Evolutionary conservation across 2,329 filamentous ascomycete genomes (phyloP).

Genomic region (Exophiala sp.): DNA sequence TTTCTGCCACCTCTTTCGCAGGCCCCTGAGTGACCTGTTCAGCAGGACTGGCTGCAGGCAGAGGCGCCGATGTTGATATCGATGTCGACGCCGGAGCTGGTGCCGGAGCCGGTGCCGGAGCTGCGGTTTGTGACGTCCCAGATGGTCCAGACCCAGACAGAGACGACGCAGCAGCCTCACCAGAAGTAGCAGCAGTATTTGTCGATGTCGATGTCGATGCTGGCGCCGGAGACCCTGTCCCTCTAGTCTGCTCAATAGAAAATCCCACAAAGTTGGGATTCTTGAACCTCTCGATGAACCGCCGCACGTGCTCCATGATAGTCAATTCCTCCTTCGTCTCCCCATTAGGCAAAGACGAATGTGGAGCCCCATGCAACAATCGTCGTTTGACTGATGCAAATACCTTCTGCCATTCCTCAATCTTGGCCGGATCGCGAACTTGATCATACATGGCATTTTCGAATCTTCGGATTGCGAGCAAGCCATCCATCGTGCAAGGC

Average conservation of each 20-base stretch:
- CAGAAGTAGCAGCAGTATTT: not conserved
- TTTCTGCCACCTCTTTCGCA: too few species aligned
- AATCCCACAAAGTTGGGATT: slow-evolving; percentile 27
- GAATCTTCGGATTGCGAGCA: slow-evolving; percentile 22
- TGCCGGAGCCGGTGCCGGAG: too few species aligned
- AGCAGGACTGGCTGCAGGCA: too few species aligned
- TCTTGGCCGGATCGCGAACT: slow-evolving; percentile 16
- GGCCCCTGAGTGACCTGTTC: too few species aligned
- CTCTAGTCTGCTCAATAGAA: slow-evolving; percentile 8
- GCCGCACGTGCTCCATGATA: slow-evolving; percentile 25
- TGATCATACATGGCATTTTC: slow-evolving; percentile 24
- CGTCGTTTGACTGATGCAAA: slow-evolving; percentile 26
- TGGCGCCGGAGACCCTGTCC: slow-evolving; percentile 18
- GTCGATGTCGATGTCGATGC: too few species aligned
- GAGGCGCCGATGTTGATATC: too few species aligned
- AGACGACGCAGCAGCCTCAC: not conserved
- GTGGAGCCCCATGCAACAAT: slow-evolving; percentile 22
- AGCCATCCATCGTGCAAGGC: slow-evolving; percentile 24
- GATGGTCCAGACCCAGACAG: too few species aligned
- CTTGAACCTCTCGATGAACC: slow-evolving; percentile 23
- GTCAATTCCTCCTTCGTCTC: slow-evolving; percentile 25
- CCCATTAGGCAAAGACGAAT: slow-evolving; percentile 19
- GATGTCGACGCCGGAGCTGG: too few species aligned
- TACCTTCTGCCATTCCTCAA: slow-evolving; percentile 21
- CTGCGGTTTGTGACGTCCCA: too few species aligned